These are phyloP conservation scores for Malassezia sympodialis DNA, from an alignment of 1,284 basidiomycete species.

Conservation along the genomic window DNA sequence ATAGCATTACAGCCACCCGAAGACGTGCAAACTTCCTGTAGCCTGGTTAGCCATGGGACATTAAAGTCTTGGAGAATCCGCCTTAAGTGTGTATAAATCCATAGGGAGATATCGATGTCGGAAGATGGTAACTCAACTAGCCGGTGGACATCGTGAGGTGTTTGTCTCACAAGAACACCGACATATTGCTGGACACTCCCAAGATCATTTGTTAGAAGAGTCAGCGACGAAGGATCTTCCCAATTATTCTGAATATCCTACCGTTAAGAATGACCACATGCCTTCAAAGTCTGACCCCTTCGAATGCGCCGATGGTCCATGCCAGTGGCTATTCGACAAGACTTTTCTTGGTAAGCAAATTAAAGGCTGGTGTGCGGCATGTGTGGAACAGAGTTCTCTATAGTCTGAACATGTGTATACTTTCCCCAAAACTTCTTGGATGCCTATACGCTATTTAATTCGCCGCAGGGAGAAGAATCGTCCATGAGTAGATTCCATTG, in stretches of 20 bases:
- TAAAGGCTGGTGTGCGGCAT: background rate
- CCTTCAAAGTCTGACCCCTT: conserved; percentile 28
- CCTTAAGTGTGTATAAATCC: conserved; percentile 49
- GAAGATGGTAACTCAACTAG: conserved; percentile 60
- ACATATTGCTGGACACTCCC: conserved; percentile 95
- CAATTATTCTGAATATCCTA: conserved; percentile 1
- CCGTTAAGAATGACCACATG: conserved; percentile 10
- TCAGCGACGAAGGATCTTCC: background rate
- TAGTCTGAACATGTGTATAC: no score
- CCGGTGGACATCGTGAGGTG: conserved; percentile 74
- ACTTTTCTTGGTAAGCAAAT: background rate
- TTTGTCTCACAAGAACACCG: conserved; percentile 67
- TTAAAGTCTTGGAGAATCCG: conserved; percentile 85
- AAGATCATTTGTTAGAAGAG: conserved; percentile 61
- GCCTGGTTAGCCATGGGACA: conserved; percentile 72
- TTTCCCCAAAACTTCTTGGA: background rate
- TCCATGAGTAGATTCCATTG: no score
- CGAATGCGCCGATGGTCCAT: conserved; percentile 20
- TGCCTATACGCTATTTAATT: background rate
- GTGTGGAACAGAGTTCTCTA: background rate
- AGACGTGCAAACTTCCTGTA: conserved; percentile 64
- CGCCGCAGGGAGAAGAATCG: background rate
- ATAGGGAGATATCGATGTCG: conserved; percentile 7
- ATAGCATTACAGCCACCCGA: conserved; percentile 71
- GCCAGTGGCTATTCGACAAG: background rate